Conservation (phyloP, 2,329 filamentous ascomycete genomes). For the Plenodomus tracheiphilus region DNA sequence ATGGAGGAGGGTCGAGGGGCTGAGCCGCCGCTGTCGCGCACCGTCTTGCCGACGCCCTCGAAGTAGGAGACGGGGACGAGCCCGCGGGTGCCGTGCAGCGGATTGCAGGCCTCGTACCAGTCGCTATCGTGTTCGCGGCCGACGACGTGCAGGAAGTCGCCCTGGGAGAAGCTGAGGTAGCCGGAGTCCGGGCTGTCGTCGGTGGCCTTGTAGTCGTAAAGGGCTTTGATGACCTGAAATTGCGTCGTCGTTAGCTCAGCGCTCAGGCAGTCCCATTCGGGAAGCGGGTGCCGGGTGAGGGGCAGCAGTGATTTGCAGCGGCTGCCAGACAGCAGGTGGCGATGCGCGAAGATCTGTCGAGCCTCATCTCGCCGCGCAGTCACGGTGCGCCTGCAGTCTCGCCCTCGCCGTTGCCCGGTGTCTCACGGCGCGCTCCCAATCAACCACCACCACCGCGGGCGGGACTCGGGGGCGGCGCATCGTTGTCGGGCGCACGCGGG, state of each 20-base stretch:
- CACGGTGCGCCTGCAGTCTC: neutral
- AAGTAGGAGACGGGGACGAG: conserved; percentile 95
- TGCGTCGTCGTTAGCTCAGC: conserved; percentile 28
- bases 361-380: conserved; percentile 1
- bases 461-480: neutral
- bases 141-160: conserved; percentile 98
- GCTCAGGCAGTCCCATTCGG: conserved; percentile 20
- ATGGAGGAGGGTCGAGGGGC: conserved; percentile 46
- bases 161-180: conserved; percentile 86
- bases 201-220: conserved; percentile 91
- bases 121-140: conserved; percentile 90
- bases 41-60: conserved; percentile 87
- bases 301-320: conserved; percentile 5
- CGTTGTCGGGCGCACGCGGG: no score
- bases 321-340: conserved; percentile 5
- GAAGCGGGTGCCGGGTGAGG: conserved; percentile 15
- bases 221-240: conserved; percentile 87
- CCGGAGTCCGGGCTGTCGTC: conserved; percentile 59
- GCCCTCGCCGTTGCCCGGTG: neutral
- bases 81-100: conserved; percentile 82
- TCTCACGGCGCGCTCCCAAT: no score
- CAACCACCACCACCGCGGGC: no score
- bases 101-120: conserved; percentile 99
- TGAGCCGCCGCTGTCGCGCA: conserved; percentile 74
- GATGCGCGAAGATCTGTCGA: neutral